Base-by-base conservation (phyloP, 768 basidiomycete genomes). In the Russula earlei region DNA sequence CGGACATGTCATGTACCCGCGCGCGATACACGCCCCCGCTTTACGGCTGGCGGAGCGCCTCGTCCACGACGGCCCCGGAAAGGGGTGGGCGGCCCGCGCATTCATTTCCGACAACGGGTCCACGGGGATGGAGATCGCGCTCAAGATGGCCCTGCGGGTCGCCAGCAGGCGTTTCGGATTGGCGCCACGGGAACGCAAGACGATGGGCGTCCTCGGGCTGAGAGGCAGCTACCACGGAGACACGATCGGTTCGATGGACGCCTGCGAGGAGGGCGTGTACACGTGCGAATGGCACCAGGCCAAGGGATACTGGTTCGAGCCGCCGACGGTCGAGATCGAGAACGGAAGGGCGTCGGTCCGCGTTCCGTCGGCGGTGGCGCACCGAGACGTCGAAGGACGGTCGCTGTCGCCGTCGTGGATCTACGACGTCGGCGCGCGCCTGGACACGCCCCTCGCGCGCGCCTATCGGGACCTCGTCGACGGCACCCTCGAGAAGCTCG, bases 231-330 rank as follows among this genome's bases (percentile, higher is more conserved):
- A 97, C 71, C 95, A 98, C 65, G 95, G 95, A 2, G 95, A 98
- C 68, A 98, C 95, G 12, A 94, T 97, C 58, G 95, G 95, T 0
- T 85, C 86, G 2, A 98, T 98, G 95, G 91, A 97, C 62, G 94
- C 95, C 7, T 87, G 83, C 60, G 85, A 88, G 65, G 90, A 94
- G 64, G 87, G 90, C 9, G 85, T 94, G 2, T 98, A 87, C 69
- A 87, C 87, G 1, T 96, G 92, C 62, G 95, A 97, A 68, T 98
- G 95, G 94, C 93, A 98, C 67, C 72, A 85, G 52, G 85, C 91
- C 6, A 85, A 91, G 66, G 95, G 95, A 0, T 85, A 80, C 64
- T 97, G 95, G 95, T 82, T 98, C 63, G 91, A 94, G 10, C 84
- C 93, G 8, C 93, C 95, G 0, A 82, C 81, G 2, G 76, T 97